Evolutionary conservation across 257 asterid genomes (phyloP), one percentile per base, ranked within the genome.

Genomic region (Solanum medicagineum): DNA sequence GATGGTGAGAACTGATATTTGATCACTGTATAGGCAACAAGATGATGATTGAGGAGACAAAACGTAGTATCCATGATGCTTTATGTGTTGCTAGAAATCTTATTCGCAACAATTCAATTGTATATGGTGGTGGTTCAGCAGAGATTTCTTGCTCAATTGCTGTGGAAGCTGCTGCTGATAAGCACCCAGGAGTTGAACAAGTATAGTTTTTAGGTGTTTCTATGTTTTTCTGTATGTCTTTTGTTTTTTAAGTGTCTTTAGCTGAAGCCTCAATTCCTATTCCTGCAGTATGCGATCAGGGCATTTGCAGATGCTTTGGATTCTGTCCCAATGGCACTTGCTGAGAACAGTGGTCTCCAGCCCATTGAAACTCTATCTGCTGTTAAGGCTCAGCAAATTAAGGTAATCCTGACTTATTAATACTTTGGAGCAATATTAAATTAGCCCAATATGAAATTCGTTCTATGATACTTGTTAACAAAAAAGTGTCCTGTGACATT

Each of bases 1-100:
- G 65, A 53, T 53, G 83, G 10, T 77, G 83, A 32, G 36, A 77
- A 20, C 47, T 77, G 83, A 51, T 53, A 14, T 24, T 77, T 77
- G 63, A 26, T 77, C 62, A 53, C 20, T 77, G 47, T 49, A 51
- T 81, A 96, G 99, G 99, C 81, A 96, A 96, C 93, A 96, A 96
- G 95, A 96, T 96, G 99, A 94, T 96, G 89, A 93, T 96, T 83
- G 98, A 96, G 91, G 98, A 96, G 91, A 94, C 99, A 47, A 96
- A 94, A 75, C 99, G 99, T 84, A 96, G 99, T 87, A n/a, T 96
- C 88, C 99, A 96, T 56, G 99, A 96, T 83, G 99, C 99, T 60
- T 74, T 96, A 63, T 96, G 98, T 47, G 99, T 96, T 81, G 97
- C 99, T 57, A 90, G 99, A 70, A 96, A 96, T 90, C 97, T 96